Evolutionary conservation across 2,329 filamentous ascomycete species (phyloP).

Genomic region (Hymenoscyphus repandus): DNA sequence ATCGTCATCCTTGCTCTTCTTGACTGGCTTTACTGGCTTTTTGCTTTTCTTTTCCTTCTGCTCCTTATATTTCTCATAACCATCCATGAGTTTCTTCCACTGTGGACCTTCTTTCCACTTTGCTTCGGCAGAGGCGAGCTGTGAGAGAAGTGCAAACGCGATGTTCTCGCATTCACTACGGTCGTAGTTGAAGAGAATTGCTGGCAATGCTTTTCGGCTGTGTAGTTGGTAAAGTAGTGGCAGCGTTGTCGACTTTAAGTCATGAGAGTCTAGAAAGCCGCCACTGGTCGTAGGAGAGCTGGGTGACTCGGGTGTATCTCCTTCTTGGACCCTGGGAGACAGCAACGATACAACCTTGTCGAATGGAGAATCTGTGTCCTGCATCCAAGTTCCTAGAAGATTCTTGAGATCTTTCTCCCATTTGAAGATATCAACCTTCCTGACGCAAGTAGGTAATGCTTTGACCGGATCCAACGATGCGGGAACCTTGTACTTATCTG

Average conservation of each 20-base stretch:
- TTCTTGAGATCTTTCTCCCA: conserved; percentile 62
- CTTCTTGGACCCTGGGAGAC: conserved; percentile 9
- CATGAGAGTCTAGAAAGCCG: conserved; percentile 24
- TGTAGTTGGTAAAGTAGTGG: conserved; percentile 57
- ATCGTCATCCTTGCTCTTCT: conserved; percentile 41
- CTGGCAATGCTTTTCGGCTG: conserved; percentile 60
- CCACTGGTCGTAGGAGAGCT: conserved; percentile 15
- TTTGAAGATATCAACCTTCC: conserved; percentile 58
- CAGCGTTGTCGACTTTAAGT: conserved; percentile 43
- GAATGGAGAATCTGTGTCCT: conserved; percentile 41
- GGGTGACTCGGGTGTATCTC: conserved; percentile 11
- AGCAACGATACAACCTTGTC: conserved; percentile 43
- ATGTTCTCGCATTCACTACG: conserved; percentile 58
- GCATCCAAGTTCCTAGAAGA: conserved; percentile 56
- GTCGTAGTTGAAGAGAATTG: conserved; percentile 74
- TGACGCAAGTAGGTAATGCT: conserved; percentile 48
- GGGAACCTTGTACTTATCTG: conserved; percentile 43
- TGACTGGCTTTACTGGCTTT: conserved; percentile 36
- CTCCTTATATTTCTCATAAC: conserved; percentile 54
- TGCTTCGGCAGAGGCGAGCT: conserved; percentile 50
- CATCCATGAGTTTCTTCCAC: conserved; percentile 56
- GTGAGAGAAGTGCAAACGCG: conserved; percentile 43
- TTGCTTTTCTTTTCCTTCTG: conserved; percentile 38
- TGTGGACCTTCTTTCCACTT: conserved; percentile 50
- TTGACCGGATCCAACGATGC: conserved; percentile 43